These are phyloP conservation scores for Pleurotus tuber-regium DNA, from an alignment of 768 basidiomycete genomes.

Conservation along the genomic window DNA sequence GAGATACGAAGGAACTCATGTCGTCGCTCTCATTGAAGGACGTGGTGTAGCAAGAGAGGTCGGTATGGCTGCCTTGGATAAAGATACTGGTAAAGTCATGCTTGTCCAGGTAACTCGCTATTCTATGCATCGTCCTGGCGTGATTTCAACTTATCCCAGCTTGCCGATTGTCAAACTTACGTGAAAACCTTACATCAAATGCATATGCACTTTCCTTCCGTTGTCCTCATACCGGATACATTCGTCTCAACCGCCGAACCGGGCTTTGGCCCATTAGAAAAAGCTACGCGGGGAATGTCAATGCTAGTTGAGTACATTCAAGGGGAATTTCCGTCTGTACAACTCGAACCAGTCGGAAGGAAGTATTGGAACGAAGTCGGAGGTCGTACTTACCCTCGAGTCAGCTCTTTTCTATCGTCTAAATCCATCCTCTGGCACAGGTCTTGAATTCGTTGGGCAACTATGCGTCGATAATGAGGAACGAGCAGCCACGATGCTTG, in stretches of 20 bases:
- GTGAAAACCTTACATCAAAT: constrained; percentile 87
- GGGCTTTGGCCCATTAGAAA: constrained; percentile 39
- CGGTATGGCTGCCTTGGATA: constrained; percentile 84
- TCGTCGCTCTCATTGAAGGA: constrained; percentile 73
- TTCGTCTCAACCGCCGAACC: constrained; percentile 62
- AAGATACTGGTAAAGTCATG: constrained; percentile 70
- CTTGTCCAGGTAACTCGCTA: constrained; percentile 68
- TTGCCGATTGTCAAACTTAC: constrained; percentile 85
- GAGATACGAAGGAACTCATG: constrained; percentile 56
- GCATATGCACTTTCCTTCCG: constrained; percentile 68
- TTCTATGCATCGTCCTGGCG: constrained; percentile 6
- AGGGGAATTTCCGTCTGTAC: constrained; percentile 69
- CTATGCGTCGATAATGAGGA: constrained; percentile 81
- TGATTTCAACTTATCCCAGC: constrained; percentile 35
- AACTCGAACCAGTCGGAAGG: constrained; percentile 68
- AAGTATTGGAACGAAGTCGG: constrained; percentile 85
- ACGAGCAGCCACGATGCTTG: constrained; percentile 74
- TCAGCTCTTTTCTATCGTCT: constrained; percentile 2
- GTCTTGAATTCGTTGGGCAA: constrained; percentile 76
- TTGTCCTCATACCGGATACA: constrained; percentile 82
- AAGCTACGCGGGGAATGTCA: constrained; percentile 46
- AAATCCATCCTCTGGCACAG: constrained; percentile 43
- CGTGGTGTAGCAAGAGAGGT: constrained; percentile 80
- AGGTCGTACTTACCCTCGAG: constrained; percentile 38
- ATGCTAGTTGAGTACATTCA: constrained; percentile 69